These are phyloP conservation scores for Closterium sp. DNA, from an alignment of 139 green algal species.

Conservation along the genomic window DNA sequence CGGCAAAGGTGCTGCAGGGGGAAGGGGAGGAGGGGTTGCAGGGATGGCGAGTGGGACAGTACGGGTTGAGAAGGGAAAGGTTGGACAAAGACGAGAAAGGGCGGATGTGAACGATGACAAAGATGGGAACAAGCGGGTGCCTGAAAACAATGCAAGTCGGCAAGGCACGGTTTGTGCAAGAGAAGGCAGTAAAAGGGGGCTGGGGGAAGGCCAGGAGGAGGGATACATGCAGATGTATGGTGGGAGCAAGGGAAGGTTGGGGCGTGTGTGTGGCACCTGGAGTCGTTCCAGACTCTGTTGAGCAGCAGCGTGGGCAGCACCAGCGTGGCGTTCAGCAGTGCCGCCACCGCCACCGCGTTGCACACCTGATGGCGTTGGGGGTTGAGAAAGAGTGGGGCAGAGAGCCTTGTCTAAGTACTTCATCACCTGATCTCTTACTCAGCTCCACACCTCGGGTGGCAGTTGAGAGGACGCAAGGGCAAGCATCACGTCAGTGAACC, in stretches of 20 bases:
- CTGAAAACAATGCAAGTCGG: background rate
- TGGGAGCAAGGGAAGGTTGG: background rate
- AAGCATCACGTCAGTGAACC: no score
- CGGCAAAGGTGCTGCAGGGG: background rate
- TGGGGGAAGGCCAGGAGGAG: no score
- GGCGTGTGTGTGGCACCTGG: background rate
- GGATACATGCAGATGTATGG: background rate
- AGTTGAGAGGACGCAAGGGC: no score
- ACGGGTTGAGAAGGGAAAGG: no score
- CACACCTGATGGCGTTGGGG: background rate
- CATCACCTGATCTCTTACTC: no score
- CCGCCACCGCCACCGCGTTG: conserved; percentile 20
- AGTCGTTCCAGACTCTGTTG: conserved; percentile 32
- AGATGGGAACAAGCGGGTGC: background rate
- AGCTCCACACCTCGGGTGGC: no score
- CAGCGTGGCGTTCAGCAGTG: conserved; percentile 26
- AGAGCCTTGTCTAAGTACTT: no score
- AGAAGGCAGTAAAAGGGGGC: background rate
- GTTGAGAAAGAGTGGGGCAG: no score
- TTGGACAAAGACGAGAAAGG: no score
- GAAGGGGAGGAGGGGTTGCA: no score
- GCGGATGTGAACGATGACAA: background rate
- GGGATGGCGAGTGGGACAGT: no score
- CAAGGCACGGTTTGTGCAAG: background rate
- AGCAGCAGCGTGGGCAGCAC: conserved; percentile 19